Conservation (phyloP, 148 eudicot genomes). For the Suaeda aralocaspica region DNA sequence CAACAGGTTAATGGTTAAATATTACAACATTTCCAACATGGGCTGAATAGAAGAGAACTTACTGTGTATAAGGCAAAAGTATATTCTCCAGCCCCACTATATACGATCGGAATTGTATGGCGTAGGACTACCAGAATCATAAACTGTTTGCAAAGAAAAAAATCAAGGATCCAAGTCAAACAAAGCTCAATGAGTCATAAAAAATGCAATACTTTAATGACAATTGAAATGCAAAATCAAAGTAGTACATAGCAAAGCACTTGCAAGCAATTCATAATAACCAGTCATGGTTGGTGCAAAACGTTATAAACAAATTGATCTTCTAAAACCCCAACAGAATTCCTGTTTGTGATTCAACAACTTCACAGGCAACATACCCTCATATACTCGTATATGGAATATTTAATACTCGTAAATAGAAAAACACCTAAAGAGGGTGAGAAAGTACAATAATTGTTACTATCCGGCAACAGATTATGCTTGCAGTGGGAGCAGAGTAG, state of each 20-base stretch:
- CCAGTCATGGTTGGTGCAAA: too few species aligned
- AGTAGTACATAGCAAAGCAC: too few species aligned
- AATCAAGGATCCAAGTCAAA: not conserved
- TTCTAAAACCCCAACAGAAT: not conserved
- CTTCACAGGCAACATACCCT: too few species aligned
- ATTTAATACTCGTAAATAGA: too few species aligned
- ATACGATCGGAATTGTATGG: slow-evolving; percentile 55
- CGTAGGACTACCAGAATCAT: slow-evolving; percentile 58
- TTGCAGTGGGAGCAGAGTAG: slow-evolving; percentile 37
- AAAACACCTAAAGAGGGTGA: slow-evolving; percentile 17
- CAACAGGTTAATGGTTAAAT: not conserved
- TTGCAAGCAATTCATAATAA: not conserved
- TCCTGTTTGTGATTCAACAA: too few species aligned
- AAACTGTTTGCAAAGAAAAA: slow-evolving; percentile 38
- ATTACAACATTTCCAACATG: not conserved
- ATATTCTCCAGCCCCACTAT: slow-evolving; percentile 49
- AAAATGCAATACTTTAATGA: not conserved
- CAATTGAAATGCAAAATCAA: not conserved
- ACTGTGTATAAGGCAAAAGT: slow-evolving; percentile 49
- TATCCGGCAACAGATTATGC: slow-evolving; percentile 59
- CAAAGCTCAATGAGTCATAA: not conserved
- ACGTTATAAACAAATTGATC: not conserved
- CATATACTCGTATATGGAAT: too few species aligned
- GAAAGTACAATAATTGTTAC: slow-evolving; percentile 54
- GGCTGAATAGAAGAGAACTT: slow-evolving; percentile 22